Percentiles rank a stretch among this genome's conserved stretches.
phyloP scores from a whole-genome alignment of 163 green algal species.

The Coccomyxa subellipsoidea region DNA sequence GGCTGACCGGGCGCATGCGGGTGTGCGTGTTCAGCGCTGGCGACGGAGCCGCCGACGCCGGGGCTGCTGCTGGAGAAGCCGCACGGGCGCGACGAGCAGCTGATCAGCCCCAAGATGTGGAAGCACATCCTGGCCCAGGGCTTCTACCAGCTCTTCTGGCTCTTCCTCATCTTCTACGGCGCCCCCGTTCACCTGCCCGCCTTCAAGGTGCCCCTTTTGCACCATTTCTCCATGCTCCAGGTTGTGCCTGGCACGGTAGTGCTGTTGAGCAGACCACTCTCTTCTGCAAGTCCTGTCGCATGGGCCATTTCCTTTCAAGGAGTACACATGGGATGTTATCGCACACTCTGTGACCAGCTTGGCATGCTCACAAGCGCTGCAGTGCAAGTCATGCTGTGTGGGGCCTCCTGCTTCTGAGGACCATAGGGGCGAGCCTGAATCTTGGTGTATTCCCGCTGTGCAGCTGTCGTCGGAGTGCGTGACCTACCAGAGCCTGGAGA shows the following conservation, averaged over 20 bases:
- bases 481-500: constrained; percentile 23
- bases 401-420: too few relatives aligned
- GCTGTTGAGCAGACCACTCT: too few relatives aligned
- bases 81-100: constrained; percentile 77
- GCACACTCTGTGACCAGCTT: too few relatives aligned
- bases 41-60: constrained; percentile 89
- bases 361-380: too few relatives aligned
- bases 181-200: constrained; percentile 38
- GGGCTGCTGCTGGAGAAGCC: constrained; percentile 80
- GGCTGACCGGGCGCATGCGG: neutral
- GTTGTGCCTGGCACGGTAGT: too few relatives aligned
- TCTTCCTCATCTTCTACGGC: constrained; percentile 87
- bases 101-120: constrained; percentile 93
- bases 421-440: too few relatives aligned
- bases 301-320: too few relatives aligned
- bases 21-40: constrained; percentile 49
- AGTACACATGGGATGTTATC: too few relatives aligned
- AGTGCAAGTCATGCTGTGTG: too few relatives aligned
- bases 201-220: neutral
- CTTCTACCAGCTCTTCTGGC: constrained; percentile 78
- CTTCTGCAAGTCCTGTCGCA: too few relatives aligned
- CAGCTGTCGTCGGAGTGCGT: constrained; percentile 12
- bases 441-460: too few relatives aligned
- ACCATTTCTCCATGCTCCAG: too few relatives aligned
- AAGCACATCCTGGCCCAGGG: constrained; percentile 87